These are phyloP conservation scores for Clonostachys solani DNA, from an alignment of 2,329 filamentous ascomycete genomes.

Conservation along the genomic window DNA sequence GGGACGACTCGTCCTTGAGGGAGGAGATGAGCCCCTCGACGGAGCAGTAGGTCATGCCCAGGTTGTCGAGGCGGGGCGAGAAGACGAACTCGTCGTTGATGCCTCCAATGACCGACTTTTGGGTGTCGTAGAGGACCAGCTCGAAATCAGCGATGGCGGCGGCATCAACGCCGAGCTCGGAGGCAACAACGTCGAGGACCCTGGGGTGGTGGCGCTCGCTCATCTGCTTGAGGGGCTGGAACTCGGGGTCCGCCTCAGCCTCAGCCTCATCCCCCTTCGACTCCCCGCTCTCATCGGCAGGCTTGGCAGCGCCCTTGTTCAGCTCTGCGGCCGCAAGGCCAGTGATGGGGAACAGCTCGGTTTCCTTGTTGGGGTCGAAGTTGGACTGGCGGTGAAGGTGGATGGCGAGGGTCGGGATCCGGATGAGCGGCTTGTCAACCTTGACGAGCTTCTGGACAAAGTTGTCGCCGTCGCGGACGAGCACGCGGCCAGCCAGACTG, in stretches of 20 bases:
- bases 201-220: conserved; percentile 84
- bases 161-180: conserved; percentile 67
- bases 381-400: conserved; percentile 83
- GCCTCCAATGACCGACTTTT: conserved; percentile 84
- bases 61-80: conserved; percentile 91
- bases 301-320: conserved; percentile 57
- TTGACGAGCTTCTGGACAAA: conserved; percentile 85
- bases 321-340: conserved; percentile 85
- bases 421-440: conserved; percentile 82
- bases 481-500: conserved; percentile 80
- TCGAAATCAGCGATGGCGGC: conserved; percentile 87
- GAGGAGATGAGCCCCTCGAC: conserved; percentile 83
- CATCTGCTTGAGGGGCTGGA: conserved; percentile 72
- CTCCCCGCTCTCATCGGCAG: conserved; percentile 26
- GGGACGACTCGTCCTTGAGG: conserved; percentile 54
- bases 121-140: conserved; percentile 93
- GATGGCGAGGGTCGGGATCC: conserved; percentile 90
- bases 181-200: conserved; percentile 79
- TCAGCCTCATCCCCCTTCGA: conserved; percentile 30
- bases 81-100: conserved; percentile 93
- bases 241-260: conserved; percentile 45
- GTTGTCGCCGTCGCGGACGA: conserved; percentile 69
- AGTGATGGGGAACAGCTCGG: conserved; percentile 88
- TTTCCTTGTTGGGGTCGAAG: conserved; percentile 96
- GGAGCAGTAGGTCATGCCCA: conserved; percentile 94